Base-by-base conservation (phyloP, 2,329 filamentous ascomycete genomes). In the Rhexocercosporidium sp. region DNA sequence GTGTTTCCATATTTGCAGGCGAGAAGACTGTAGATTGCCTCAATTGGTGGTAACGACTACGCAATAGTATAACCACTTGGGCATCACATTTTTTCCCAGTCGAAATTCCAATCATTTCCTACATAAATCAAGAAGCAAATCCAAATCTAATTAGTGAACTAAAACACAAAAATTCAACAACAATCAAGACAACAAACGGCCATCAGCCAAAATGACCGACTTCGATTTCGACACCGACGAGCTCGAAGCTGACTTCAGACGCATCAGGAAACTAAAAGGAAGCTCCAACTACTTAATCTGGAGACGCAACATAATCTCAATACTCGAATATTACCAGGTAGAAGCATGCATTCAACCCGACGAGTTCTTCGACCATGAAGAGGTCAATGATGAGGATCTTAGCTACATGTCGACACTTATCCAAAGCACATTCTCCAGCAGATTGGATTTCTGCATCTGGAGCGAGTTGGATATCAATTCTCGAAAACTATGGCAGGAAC, bases 401-500 rank as follows among this genome's bases (percentile, higher is more conserved):
- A 57, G 11, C 20, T 25, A 39, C 31, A 8, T 39, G 8, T 57
- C 54, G 12, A 20, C 34, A 41, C n/a, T 37, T n/a, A 57, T 57
- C 34, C n/a, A 37, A 25, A 57, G 34, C 11, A 57, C 54, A 1
- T 57, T 57, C 11, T 37, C 34, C 9, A 4, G 16, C 8, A 5
- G 27, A 14, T n/a, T 57, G 3, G 27, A 57, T 14, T 57, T 57
- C 34, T 16, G 4, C 3, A 14, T 57, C 34, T 57, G 54, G 54
- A 3, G 5, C 11, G 54, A 25, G 11, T 31, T 57, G 3, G 11
- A 12, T 4, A 12, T 25, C n/a, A 34, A 57, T 25, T 57, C 54
- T 20, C 31, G 54, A 14, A 57, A 27, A 41, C 54, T 57, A 3
- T 57, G 54, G 54, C 25, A 39, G 34, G 54, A 57, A 41, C 54